phyloP scores from a whole-genome alignment of 345 rosid species.

The Jatropha curcas region DNA sequence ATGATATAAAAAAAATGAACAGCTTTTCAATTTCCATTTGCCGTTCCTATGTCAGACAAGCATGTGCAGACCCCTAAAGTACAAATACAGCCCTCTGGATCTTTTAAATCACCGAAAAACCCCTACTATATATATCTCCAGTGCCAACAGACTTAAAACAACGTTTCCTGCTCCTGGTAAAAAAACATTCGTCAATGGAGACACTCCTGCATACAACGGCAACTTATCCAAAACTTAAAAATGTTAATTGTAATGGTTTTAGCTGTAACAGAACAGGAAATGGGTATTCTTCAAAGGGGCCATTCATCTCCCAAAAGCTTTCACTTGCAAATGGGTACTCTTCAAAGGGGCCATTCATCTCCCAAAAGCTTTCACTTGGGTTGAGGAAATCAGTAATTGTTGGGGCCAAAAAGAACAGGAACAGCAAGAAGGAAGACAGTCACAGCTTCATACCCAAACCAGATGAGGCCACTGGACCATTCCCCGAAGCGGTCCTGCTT shows the following conservation, averaged over 20 bases:
- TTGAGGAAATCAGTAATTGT: constrained; percentile 46
- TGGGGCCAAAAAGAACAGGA: constrained; percentile 45
- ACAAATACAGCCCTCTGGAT: neutral
- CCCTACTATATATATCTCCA: neutral
- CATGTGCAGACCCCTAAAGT: neutral
- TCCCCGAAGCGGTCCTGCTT: constrained; percentile 87
- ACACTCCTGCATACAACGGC: constrained; percentile 41
- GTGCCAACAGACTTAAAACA: too few species aligned
- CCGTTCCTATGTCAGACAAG: neutral
- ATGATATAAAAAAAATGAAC: too few species aligned
- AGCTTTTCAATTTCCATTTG: too few species aligned
- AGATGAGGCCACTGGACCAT: constrained; percentile 70
- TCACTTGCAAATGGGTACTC: constrained; percentile 16
- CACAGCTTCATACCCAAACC: constrained; percentile 55
- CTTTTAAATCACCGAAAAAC: neutral
- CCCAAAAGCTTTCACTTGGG: constrained; percentile 16
- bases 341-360: constrained; percentile 4
- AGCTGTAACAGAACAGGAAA: constrained; percentile 12
- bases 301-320: constrained; percentile 8
- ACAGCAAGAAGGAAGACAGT: constrained; percentile 43
- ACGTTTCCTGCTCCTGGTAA: too few species aligned
- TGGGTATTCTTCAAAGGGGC: constrained; percentile 4
- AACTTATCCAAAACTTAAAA: constrained; percentile 27
- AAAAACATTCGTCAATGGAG: constrained; percentile 39
- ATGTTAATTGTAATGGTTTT: constrained; percentile 12